Conservation (phyloP, 2,329 filamentous ascomycete genomes). For the Ascochyta viciae-villosae region DNA sequence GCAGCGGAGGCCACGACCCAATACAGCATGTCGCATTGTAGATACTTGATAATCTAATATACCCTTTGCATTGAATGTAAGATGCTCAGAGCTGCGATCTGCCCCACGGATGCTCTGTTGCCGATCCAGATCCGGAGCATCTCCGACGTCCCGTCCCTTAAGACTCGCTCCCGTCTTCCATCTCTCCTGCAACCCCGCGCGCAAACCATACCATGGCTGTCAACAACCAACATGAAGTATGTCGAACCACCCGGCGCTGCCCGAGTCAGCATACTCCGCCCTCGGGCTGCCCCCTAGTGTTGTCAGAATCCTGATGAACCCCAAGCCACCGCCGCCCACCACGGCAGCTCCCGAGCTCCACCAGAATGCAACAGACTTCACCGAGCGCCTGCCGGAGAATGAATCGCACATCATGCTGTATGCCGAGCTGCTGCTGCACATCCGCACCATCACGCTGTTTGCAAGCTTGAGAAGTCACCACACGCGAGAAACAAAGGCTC, state of each 20-base stretch:
- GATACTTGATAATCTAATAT: constrained; percentile 23
- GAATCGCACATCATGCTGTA: constrained; percentile 56
- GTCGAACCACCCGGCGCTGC: constrained; percentile 37
- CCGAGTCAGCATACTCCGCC: constrained; percentile 46
- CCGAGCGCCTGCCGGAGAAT: constrained; percentile 36
- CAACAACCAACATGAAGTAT: constrained; percentile 39
- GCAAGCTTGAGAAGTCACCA: constrained; percentile 57
- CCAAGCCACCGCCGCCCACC: constrained; percentile 35
- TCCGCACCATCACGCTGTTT: constrained; percentile 66
- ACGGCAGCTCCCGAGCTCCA: constrained; percentile 42
- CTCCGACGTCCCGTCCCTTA: neutral
- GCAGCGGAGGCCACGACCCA: neutral
- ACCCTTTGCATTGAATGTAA: constrained; percentile 4
- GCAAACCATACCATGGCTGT: constrained; percentile 28
- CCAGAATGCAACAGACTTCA: constrained; percentile 33
- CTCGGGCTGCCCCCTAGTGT: constrained; percentile 41
- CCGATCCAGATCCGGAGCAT: constrained; percentile 5
- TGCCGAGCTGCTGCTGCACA: constrained; percentile 66
- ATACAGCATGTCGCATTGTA: constrained; percentile 3
- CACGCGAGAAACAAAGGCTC: constrained; percentile 53
- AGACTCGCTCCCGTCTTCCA: constrained; percentile 11
- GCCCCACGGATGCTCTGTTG: neutral
- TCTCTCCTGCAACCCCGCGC: constrained; percentile 14
- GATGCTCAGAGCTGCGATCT: neutral
- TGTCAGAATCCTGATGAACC: constrained; percentile 42